Percentiles rank a stretch among this genome's conserved stretches.
These are phyloP conservation scores for Umbellularia californica DNA, from an alignment of 164 flowering plant species.

Conservation along the genomic window DNA sequence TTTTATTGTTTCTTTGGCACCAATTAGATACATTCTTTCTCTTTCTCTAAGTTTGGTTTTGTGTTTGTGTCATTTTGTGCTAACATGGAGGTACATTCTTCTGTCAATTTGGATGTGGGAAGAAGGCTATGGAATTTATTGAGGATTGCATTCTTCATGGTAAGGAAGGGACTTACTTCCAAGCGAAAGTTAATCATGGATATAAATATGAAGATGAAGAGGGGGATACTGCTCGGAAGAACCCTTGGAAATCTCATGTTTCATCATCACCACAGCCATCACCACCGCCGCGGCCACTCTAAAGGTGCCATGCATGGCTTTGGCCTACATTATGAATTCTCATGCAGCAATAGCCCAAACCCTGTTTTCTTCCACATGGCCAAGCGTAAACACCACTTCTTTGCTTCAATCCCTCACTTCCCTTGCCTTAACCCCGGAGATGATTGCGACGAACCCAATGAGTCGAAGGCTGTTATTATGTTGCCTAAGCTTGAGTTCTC, in stretches of 20 bases:
- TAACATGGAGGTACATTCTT: conserved; percentile 26
- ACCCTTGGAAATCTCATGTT: conserved; percentile 24
- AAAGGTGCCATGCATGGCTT: too few relatives aligned
- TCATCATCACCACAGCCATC: conserved; percentile 23
- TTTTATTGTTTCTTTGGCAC: not conserved
- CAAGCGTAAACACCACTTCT: conserved; percentile 33
- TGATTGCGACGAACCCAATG: not conserved
- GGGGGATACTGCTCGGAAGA: conserved; percentile 34
- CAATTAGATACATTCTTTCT: not conserved
- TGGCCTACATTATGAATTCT: conserved; percentile 27
- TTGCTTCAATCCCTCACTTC: conserved; percentile 12
- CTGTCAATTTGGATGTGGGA: conserved; percentile 15
- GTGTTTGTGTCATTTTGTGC: too few relatives aligned
- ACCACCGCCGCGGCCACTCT: conserved; percentile 6
- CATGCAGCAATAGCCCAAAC: conserved; percentile 52
- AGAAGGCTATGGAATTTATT: conserved; percentile 45
- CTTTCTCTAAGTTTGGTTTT: not conserved
- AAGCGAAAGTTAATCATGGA: conserved; percentile 45
- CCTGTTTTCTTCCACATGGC: conserved; percentile 46
- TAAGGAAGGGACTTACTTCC: conserved; percentile 40
- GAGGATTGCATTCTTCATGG: conserved; percentile 39
- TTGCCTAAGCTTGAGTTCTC: conserved; percentile 8
- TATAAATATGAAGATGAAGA: conserved; percentile 43
- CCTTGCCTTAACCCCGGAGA: conserved; percentile 1
- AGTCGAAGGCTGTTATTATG: not conserved